Evolutionary conservation across 371 early-diverging fungal genomes (phyloP), one percentile per base, ranked within the genome.

Genomic region (Haplosporangium sp.): DNA sequence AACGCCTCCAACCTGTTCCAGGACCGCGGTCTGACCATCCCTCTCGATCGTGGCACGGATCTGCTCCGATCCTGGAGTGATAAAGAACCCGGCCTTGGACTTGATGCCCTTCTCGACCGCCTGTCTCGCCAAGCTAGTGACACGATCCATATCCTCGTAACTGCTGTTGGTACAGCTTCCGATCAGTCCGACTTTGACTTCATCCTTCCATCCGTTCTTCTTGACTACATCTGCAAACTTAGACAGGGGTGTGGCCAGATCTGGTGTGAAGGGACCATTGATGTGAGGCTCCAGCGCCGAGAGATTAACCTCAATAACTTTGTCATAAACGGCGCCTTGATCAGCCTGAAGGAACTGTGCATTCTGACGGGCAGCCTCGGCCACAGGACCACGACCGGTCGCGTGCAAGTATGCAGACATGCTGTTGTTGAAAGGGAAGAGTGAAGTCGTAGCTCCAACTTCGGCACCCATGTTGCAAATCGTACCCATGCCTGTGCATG

Each of bases 231-330:
- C 89, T 53, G 87, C 87, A 85, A 98, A 94, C 83, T 93, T 86
- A 74, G 90, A 89, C 52, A 97, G 82, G 12, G 98, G 96, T 11
- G 94, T 96, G 62, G 95, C 90, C 55, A 96, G 88, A 82, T 98
- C 98, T 38, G 98, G 98, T 47, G 98, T 97, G 83, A 97, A 97
- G 2, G 98, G 98, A 7, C 98, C 98, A 83, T 97, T 98, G 86
- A 97, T 92, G 69, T 95, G 94, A 20, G 98, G 98, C 83, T 97
- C 98, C 54, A 98, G 84, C 55, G 90, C 86, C 57, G 87, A 89
- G 53, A 98, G 86, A 74, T 98, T 90, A 69, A 98, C 88, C 74
- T 98, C 98, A 62, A 98, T 91, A 48, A 97, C 85, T 72, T 93
- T 90, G 82, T 98, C 98, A 82, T 97, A 98, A 10, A 69, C 58